phyloP scores from a whole-genome alignment of 1,139 yeast species.

The Zygosaccharomyces pseudobailii region DNA sequence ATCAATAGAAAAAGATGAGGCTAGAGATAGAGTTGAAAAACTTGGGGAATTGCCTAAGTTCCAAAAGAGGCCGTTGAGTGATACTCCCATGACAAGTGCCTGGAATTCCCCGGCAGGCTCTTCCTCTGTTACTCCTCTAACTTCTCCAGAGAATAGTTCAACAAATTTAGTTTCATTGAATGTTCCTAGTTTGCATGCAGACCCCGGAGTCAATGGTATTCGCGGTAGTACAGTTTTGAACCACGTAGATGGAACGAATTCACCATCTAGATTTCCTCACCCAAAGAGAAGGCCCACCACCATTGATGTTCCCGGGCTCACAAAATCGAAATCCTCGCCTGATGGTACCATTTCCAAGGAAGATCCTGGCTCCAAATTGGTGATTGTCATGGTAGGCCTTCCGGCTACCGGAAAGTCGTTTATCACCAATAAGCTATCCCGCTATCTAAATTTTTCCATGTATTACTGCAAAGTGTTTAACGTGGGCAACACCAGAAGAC shows the following conservation, averaged over 20 bases:
- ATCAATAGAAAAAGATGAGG: constrained; percentile 5
- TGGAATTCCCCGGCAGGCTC: constrained; percentile 47
- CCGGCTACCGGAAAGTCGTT: constrained; percentile 94
- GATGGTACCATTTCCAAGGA: constrained; percentile 74
- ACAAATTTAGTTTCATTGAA: constrained; percentile 9
- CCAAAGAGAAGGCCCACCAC: constrained; percentile 58
- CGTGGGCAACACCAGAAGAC: constrained; percentile 89
- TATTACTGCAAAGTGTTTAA: constrained; percentile 87
- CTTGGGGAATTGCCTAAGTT: constrained; percentile 55
- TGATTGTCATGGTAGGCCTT: constrained; percentile 90
- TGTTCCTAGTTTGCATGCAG: neutral
- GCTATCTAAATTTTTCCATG: constrained; percentile 89
- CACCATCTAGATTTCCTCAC: constrained; percentile 22
- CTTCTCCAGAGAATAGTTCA: constrained; percentile 28
- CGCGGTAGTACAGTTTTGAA: neutral
- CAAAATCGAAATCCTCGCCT: constrained; percentile 75
- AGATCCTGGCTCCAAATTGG: constrained; percentile 73
- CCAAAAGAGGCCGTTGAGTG: constrained; percentile 64
- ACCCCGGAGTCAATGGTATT: neutral
- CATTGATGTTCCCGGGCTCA: constrained; percentile 87
- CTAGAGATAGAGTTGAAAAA: neutral
- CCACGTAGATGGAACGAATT: constrained; percentile 9
- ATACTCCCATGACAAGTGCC: constrained; percentile 59
- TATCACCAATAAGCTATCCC: constrained; percentile 80
- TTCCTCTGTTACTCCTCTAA: constrained; percentile 29